phyloP scores from a whole-genome alignment of 2,329 filamentous ascomycete species.

The Claviceps humidiphila region DNA sequence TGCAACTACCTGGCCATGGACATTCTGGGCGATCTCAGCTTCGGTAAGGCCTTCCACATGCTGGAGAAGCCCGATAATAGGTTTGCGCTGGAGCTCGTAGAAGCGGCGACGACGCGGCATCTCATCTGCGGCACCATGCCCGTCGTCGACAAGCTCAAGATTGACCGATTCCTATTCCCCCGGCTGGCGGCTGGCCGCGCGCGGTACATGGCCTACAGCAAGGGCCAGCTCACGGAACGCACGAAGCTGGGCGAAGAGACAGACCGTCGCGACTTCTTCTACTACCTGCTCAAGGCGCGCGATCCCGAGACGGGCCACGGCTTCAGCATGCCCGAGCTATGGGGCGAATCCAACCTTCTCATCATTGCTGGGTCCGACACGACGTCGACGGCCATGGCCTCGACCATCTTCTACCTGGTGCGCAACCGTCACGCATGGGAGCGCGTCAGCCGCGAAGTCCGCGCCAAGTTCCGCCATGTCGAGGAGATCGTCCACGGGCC shows the following conservation, averaged over 20 bases:
- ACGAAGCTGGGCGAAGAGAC: constrained; percentile 52
- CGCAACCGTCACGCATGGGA: constrained; percentile 35
- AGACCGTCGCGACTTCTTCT: constrained; percentile 62
- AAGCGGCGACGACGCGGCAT: constrained; percentile 54
- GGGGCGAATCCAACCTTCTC: constrained; percentile 57
- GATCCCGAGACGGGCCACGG: constrained; percentile 59
- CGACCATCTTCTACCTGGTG: constrained; percentile 49
- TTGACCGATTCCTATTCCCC: constrained; percentile 56
- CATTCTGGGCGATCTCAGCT: constrained; percentile 47
- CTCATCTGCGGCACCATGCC: constrained; percentile 62
- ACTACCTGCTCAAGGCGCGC: constrained; percentile 57
- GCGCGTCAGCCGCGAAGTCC: constrained; percentile 37
- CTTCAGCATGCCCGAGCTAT: constrained; percentile 52
- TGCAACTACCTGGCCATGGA: constrained; percentile 51
- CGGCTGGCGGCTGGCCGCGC: constrained; percentile 53
- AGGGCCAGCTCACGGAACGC: constrained; percentile 50
- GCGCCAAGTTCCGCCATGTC: constrained; percentile 32
- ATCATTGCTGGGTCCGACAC: constrained; percentile 63
- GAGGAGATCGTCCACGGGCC: constrained; percentile 44
- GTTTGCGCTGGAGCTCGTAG: constrained; percentile 54
- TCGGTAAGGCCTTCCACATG: constrained; percentile 50
- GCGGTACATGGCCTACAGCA: constrained; percentile 59
- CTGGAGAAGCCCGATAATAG: constrained; percentile 46
- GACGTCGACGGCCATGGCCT: constrained; percentile 54
- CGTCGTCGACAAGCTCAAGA: constrained; percentile 48